A percentile compares a stretch with the other conserved stretches of the same genome.
Conservation (phyloP, 192 early-diverging fungal genomes). For the Geranomyces michiganensis region DNA sequence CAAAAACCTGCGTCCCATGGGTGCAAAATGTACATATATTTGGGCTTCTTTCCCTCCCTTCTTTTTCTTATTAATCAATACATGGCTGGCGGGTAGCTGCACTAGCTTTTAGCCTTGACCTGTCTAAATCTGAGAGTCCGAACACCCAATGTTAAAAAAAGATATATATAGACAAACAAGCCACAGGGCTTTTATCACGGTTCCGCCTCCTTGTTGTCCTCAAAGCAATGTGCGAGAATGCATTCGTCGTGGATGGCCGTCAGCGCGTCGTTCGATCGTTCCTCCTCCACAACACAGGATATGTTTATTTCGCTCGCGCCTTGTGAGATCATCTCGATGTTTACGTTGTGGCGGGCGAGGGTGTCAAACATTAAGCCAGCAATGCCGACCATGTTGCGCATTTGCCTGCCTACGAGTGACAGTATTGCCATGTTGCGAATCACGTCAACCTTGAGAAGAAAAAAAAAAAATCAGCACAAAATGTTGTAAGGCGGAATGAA, state of each 20-base stretch:
- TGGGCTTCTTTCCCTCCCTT: too few species aligned
- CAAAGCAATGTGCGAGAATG: conserved; percentile 13
- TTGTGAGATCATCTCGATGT: conserved; percentile 99
- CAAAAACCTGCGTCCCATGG: too few species aligned
- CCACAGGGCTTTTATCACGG: too few species aligned
- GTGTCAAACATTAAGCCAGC: conserved; percentile 92
- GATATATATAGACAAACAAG: too few species aligned
- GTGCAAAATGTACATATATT: too few species aligned
- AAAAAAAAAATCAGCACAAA: not conserved
- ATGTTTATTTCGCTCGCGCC: conserved; percentile 99
- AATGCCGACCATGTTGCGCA: conserved; percentile 97
- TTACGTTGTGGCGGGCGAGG: conserved; percentile 82
- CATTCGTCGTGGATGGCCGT: conserved; percentile 87
- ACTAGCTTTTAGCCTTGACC: too few species aligned
- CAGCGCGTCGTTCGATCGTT: conserved; percentile 72
- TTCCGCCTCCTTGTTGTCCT: too few species aligned
- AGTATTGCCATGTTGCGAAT: conserved; percentile 91
- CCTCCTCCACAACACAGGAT: conserved; percentile 88
- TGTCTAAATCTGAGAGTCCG: too few species aligned
- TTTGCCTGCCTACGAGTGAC: conserved; percentile 92
- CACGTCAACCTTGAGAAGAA: conserved; percentile 66
- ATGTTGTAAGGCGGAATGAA: not conserved
- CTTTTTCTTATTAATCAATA: too few species aligned
- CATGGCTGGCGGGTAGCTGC: too few species aligned
- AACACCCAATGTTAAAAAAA: too few species aligned